Conservation (phyloP, 352 stramenopile genomes). For the Globisporangium okanoganense region DNA sequence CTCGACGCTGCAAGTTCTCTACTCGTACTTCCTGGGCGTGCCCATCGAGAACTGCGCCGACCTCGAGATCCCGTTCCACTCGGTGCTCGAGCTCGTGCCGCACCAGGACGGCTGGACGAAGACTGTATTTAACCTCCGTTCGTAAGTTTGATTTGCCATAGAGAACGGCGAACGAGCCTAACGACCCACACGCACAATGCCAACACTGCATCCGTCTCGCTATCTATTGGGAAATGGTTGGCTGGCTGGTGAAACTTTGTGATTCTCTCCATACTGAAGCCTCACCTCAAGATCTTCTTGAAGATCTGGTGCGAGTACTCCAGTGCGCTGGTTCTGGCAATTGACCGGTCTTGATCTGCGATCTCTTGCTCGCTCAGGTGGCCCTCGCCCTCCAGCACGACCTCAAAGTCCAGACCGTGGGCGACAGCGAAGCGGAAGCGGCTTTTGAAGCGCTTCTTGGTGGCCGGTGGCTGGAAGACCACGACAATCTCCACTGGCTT, state of each 20-base stretch:
- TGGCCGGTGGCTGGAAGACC: constrained; percentile 39
- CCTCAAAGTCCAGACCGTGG: constrained; percentile 57
- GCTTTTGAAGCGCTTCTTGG: constrained; percentile 44
- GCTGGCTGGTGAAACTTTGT: not conserved
- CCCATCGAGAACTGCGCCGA: constrained; percentile 74
- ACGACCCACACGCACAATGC: not conserved
- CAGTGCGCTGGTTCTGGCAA: constrained; percentile 34
- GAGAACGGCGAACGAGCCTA: not conserved
- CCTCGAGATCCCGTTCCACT: constrained; percentile 84
- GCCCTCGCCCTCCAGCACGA: constrained; percentile 65
- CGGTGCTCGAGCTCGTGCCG: constrained; percentile 78
- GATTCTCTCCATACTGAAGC: not conserved
- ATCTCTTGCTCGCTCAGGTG: constrained; percentile 52
- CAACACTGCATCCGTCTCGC: constrained; percentile 4
- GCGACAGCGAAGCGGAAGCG: constrained; percentile 67
- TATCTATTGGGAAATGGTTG: not conserved
- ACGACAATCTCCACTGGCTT: constrained; percentile 40
- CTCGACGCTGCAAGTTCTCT: constrained; percentile 82
- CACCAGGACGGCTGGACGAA: constrained; percentile 79
- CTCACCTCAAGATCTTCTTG: constrained; percentile 22
- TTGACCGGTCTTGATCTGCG: constrained; percentile 42
- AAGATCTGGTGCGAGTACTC: constrained; percentile 56
- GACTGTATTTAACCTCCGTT: constrained; percentile 81
- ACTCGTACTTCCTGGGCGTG: constrained; percentile 83
- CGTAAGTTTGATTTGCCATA: constrained; percentile 9